Evolutionary conservation across 495 filamentous ascomycete species (phyloP), one percentile per base, ranked within the genome.

Genomic region (Penicillium ochrochloron): DNA sequence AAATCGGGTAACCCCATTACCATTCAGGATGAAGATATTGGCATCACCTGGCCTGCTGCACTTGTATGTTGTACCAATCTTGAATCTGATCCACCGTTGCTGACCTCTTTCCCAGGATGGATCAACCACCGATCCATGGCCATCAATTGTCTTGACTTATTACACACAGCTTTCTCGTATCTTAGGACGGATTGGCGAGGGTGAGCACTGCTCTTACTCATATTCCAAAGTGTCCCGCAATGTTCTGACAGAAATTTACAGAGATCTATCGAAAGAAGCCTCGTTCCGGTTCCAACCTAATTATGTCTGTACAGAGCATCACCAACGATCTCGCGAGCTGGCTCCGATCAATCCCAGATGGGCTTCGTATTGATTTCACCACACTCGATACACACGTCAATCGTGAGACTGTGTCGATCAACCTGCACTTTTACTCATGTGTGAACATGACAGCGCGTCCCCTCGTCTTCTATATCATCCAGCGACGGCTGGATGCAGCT

Each of bases 361-460:
- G 77, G 21, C 72, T 84, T 9, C 78, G 80, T 6, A 78, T 83
- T 50, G 75, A 81, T 51, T 80, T 81, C 19, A 68, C 65, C 7
- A 73, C 69, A n/a, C 76, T 81, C 12, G 73, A 75, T 17, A 66
- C 53, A 1, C 66, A 70, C 25, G 67, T 77, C 21, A 78, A 74
- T 46, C 78, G 81, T 12, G 81, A 82, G 64, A 77, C 73, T 23
- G 80, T 83, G 17, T 81, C 78, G 2, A 80, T 81, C 1, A 78
- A 80, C 54, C 61, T 80, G 39, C 80, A 84, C 64, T 84, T 83
- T 60, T 82, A 82, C 61, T 80, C 80, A 8, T 84, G 82, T 68
- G 73, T 84, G 57, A 84, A 82, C 59, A 83, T 83, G 82, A 83
- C 80, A 0, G 79, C 76, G 2, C 71, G 82, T 2, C 82, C 82